A percentile compares a stretch with the other conserved stretches of the same genome.
Evolutionary conservation across 75 land plant genomes (phyloP).

Genomic region (Cryptomeria japonica): DNA sequence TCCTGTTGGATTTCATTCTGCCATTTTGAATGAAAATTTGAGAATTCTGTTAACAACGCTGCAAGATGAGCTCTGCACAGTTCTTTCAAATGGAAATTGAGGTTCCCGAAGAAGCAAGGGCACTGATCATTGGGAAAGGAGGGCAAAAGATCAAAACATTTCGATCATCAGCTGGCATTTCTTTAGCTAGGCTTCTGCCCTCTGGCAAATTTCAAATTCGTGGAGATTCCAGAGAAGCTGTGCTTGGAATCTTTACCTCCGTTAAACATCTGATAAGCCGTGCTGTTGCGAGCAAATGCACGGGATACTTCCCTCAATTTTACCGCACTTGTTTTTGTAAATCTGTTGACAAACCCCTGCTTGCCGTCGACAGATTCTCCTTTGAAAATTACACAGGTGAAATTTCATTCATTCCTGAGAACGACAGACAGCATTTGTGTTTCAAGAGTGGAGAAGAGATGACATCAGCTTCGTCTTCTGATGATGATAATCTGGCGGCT

Average conservation of each 20-base stretch:
- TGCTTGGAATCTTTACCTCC: background rate
- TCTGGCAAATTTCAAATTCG: background rate
- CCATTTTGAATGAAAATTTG: too few species aligned
- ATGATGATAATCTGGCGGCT: background rate
- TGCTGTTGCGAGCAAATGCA: background rate
- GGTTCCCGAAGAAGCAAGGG: background rate
- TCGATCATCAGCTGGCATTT: background rate
- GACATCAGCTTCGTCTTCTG: background rate
- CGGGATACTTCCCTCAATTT: background rate
- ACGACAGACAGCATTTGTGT: background rate
- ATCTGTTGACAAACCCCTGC: background rate
- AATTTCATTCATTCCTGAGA: background rate
- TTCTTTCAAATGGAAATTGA: background rate
- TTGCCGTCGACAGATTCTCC: background rate
- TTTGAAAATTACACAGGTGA: background rate
- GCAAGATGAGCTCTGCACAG: background rate
- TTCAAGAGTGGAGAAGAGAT: background rate
- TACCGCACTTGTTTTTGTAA: background rate
- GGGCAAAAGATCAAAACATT: background rate
- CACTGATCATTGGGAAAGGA: background rate
- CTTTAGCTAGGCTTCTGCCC: background rate
- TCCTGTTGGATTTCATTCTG: too few species aligned
- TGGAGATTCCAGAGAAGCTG: background rate
- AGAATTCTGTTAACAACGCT: background rate
- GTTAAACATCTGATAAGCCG: background rate